Base-by-base conservation (phyloP, 2,329 filamentous ascomycete genomes). In the Arthroderma sp. region DNA sequence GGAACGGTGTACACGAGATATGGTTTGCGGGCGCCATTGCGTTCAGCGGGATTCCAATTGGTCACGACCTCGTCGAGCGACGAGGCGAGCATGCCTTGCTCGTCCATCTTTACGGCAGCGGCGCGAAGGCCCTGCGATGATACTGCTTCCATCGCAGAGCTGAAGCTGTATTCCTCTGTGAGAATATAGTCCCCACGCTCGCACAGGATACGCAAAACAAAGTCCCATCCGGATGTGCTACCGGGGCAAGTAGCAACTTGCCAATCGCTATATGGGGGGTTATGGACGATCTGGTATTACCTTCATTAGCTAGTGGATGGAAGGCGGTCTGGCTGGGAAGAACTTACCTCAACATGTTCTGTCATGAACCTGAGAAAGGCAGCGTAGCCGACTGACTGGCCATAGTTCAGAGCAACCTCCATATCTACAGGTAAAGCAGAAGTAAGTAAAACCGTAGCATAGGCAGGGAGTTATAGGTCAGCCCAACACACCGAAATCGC, bases 211-310 rank as follows among this genome's bases (percentile, higher is more conserved):
- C 91, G 78, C 38, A 94, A 69, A 1, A 83, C 73, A 63, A 89
- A 82, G 57, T 96, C 91, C 52, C 94, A 74, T 0, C 85, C 81
- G 27, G 79, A 85, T 0, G 91, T 96, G 63, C 81, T 91, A 43
- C 89, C 91, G 36, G 89, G 76, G 2, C 81, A 88, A 68, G 95
- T 73, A 44, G 80, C 81, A 55, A 85, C 85, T 51, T 77, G 73
- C 91, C 91, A 98, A 67, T 98, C 88, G 11, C 80, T 74, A 60
- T 96, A 96, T 0, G 85, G 85, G 10, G 89, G 88, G 49, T 78
- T 73, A 63, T 86, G 85, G 10, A 94, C 79, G 45, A 96, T 78
- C 67, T 70, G 47, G 2, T 22, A 29, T 9, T 5, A 22, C 56
- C 4, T 38, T 50, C 15, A 51, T 43, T 32, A 36, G 32, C 27